A percentile compares a stretch with the other conserved stretches of the same genome.
phyloP scores from a whole-genome alignment of 106 monocot species.

The Acorus gramineus region DNA sequence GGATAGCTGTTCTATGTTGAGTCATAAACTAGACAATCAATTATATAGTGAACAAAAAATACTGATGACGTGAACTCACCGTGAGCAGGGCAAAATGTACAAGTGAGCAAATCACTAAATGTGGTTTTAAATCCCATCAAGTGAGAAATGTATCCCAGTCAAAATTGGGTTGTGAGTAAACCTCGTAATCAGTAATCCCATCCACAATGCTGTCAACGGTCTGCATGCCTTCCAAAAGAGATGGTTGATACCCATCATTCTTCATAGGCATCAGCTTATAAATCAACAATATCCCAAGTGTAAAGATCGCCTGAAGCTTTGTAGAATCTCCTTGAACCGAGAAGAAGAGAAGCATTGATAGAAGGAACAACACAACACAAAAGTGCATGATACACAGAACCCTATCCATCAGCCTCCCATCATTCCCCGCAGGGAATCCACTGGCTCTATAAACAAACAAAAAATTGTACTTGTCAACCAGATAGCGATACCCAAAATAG shows the following conservation, averaged over 20 bases:
- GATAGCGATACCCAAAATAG: slow-evolving; percentile 89
- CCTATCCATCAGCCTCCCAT: slow-evolving; percentile 92
- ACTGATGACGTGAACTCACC: no score
- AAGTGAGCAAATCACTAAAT: no score
- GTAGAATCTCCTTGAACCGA: slow-evolving; percentile 77
- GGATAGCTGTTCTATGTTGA: no score
- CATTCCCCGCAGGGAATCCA: slow-evolving; percentile 92
- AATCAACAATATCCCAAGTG: slow-evolving; percentile 72
- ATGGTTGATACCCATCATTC: slow-evolving; percentile 58
- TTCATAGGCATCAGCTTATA: slow-evolving; percentile 69
- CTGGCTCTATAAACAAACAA: slow-evolving; percentile 94
- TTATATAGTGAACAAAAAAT: no score
- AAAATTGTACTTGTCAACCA: slow-evolving; percentile 99
- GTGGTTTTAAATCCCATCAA: slow-evolving; percentile 12
- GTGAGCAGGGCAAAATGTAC: no score
- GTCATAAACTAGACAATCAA: no score
- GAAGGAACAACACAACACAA: slow-evolving; percentile 79
- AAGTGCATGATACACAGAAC: slow-evolving; percentile 95
- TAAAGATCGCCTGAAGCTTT: slow-evolving; percentile 91
- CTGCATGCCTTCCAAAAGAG: slow-evolving; percentile 86
- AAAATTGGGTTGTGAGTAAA: slow-evolving; percentile 78
- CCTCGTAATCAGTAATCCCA: slow-evolving; percentile 91
- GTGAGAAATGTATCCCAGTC: slow-evolving; percentile 83
- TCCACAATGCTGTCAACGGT: slow-evolving; percentile 89
- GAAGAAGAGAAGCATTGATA: slow-evolving; percentile 86